Percentiles rank a stretch among this genome's conserved stretches.
Evolutionary conservation across 257 asterid genomes (phyloP).

Genomic region (Buddleja alternifolia): DNA sequence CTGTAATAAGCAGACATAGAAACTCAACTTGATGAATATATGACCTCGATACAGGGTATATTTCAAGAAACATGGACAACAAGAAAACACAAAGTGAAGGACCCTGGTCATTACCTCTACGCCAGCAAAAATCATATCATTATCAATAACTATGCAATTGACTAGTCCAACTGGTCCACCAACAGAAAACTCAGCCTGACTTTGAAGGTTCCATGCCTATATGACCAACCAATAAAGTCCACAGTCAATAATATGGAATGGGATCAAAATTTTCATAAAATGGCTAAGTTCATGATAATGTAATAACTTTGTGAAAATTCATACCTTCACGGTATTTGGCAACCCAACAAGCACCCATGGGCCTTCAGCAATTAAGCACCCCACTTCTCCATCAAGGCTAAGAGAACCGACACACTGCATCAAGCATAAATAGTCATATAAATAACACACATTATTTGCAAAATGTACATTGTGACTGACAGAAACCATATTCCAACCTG

Average conservation of each 20-base stretch:
- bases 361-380: constrained; percentile 57
- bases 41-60: neutral
- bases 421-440: neutral
- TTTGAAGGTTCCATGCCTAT: constrained; percentile 58
- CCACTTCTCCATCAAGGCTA: constrained; percentile 36
- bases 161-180: constrained; percentile 55
- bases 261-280: neutral
- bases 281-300: neutral
- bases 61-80: neutral
- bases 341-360: constrained; percentile 65
- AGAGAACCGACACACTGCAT: constrained; percentile 39
- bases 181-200: constrained; percentile 39
- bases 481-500: constrained; percentile 37
- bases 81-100: neutral
- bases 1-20: neutral
- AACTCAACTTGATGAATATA: neutral
- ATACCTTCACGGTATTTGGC: constrained; percentile 53
- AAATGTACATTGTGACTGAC: neutral
- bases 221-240: constrained; percentile 1
- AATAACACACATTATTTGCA: neutral
- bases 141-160: constrained; percentile 38
- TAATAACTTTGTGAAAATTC: neutral
- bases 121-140: constrained; percentile 61
- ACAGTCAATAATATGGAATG: neutral
- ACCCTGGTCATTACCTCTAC: constrained; percentile 45